Base-by-base conservation (phyloP, 805 yeast genomes). In the Candida pini region DNA sequence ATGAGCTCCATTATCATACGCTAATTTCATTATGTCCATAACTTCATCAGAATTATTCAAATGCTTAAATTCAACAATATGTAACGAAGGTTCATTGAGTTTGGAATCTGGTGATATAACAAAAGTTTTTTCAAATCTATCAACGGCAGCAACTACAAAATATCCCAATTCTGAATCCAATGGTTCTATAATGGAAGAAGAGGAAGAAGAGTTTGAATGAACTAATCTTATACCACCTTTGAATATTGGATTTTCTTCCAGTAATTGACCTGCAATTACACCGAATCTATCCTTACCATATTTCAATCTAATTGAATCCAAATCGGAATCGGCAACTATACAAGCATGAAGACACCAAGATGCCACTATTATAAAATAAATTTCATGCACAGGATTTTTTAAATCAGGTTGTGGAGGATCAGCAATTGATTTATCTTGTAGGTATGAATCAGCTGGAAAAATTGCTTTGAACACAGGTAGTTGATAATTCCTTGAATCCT, bases 271-370 rank as follows among this genome's bases (percentile, higher is more conserved):
- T 0, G 88, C 94, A 0, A 96, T 95, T 24, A 75, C 57, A 39
- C 69, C 62, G 56, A 89, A 89, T 35, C 95, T 60, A 27, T 75
- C 74, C 6, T 65, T 49, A 2, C 95, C 96, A 40, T 69, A 63
- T 32, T 66, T 65, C 9, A 19, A 3, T 19, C 88, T 65, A 54
- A 81, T 60, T 45, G 80, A 81, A 0, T 80, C 77, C 0, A 78
- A 66, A 44, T 86, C 90, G 34, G 89, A 76, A 37, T 81, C 81
- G 20, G 89, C 89, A 2, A 89, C 88, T 32, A 89, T 58, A 4
- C 88, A 74, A 2, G 96, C 87, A 58, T 89, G 97, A 43, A 87
- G 73, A 0, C 81, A 94, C 85, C 95, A 78, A 0, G 95, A 83
- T 0, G 76, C 66, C 8, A 88, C 94, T 2, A 85, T 85, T 13